Evolutionary conservation across 2,329 filamentous ascomycete genomes (phyloP), one percentile per base, ranked within the genome.

Genomic region (Massarina eburnea): DNA sequence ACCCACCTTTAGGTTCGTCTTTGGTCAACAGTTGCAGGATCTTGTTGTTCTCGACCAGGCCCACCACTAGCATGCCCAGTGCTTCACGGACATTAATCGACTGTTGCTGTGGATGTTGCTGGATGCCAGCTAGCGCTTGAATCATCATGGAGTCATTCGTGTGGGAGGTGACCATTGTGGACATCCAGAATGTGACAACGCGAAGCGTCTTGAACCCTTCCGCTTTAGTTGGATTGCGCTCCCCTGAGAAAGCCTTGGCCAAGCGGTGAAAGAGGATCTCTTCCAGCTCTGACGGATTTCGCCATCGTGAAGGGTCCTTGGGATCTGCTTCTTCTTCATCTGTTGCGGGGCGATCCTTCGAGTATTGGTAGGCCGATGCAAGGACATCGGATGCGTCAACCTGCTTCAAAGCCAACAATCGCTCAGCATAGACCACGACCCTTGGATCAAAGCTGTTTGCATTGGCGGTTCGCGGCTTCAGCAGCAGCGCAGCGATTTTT

Each of bases 41-140:
- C 4, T 73, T 71, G 3, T 71, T 68, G 53, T 84, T 85, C 51
- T 88, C 84, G 43, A 80, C 78, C 9, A 86, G 72, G 0, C 80
- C 78, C 39, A 86, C 70, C 5, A 87, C 68, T 15, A 89, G 72
- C 61, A 84, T 79, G 2, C 84, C 80, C 49, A 89, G 79, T 0
- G 82, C 84, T 36, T 83, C 80, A 17, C 82, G 77, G 1, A 84
- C 75, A 35, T 78, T 81, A 72, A 84, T 79, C 40, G 86, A 83
- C 24, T 84, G 76, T 64, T 29, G 76, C 68, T 41, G 79, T 71
- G 29, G 79, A 75, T 41, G 76, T 68, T 30, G 78, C 75, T 66
- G 61, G 19, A 67, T 66, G 8, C 67, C 73, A 65, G 14, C 48
- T 57, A 72, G 68, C 29, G 67, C 68, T 30, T 72, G 64, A 21